Base-by-base conservation (phyloP, 495 filamentous ascomycete genomes). In the Schizothecium vesticola region DNA sequence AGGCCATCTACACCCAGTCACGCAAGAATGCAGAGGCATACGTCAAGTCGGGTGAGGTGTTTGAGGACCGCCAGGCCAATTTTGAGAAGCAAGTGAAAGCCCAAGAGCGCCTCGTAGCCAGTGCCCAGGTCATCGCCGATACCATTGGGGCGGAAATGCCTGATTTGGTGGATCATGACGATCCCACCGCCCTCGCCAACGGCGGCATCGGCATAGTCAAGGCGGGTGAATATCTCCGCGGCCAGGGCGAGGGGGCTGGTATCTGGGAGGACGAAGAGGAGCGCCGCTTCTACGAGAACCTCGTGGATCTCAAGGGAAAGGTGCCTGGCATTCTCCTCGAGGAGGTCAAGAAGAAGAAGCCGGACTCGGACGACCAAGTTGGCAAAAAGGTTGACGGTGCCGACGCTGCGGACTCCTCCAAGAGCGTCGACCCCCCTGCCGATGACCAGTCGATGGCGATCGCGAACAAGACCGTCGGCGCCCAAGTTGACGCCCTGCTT, bases 201-300 rank as follows among this genome's bases (percentile, higher is more conserved):
- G 88, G 92, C 25, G 87, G 89, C 1, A 98, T 98, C 72, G 96
- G 95, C 22, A 88, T 99, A 61, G 90, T 98, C 69, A 96, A 96
- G 77, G 90, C 93, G 29, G 92, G 92, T 1, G 96, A 99, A 69
- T 97, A 96, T 73, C 84, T 97, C 10, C 91, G 92, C 33, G 92
- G 92, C 23, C 91, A 95, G 73, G 89, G 89, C 6, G 95, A 97
- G 68, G 94, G 94, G 9, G 86, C 93, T n/a, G 95, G 95, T 1
- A 97, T 98, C 72, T 99, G 95, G 95, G 96, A 98, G 81, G 95
- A 99, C 71, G 95, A 98, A 73, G 95, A 99, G 57, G 94, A 99
- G 77, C 86, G 96, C 65, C 90, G 95, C 36, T 99, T 98, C 77
- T 98, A 99, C 76, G 95, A 99, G 79, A 97, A 97, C 73, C 81